These are phyloP conservation scores for Sarcodon aspratus DNA, from an alignment of 768 basidiomycete species.

Conservation along the genomic window DNA sequence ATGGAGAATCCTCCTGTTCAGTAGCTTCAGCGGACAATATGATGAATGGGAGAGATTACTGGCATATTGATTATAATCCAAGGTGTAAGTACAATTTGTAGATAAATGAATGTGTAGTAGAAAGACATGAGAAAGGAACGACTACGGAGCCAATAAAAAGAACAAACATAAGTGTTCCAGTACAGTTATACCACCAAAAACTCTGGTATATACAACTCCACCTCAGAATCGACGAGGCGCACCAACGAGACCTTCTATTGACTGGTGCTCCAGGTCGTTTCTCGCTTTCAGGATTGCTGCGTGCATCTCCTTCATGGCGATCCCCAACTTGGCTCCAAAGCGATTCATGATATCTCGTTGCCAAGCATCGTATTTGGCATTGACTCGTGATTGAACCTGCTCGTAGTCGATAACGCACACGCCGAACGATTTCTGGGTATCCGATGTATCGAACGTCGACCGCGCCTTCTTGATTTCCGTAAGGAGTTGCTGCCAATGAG, in stretches of 20 bases:
- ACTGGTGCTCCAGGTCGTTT: constrained; percentile 92
- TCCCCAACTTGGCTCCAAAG: constrained; percentile 88
- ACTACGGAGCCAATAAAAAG: no score
- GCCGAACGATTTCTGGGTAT: constrained; percentile 85
- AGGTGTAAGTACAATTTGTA: no score
- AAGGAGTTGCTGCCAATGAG: constrained; percentile 90
- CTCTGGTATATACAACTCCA: no score
- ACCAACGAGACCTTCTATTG: constrained; percentile 81
- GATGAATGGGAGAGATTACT: no score
- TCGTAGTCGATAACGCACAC: constrained; percentile 96
- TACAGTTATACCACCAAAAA: no score
- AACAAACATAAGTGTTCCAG: no score
- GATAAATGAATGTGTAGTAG: no score
- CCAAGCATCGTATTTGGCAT: constrained; percentile 98
- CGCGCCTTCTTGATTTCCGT: constrained; percentile 96
- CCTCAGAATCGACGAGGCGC: constrained; percentile 19
- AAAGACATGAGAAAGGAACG: no score
- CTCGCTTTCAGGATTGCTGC: constrained; percentile 85
- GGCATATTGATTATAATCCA: no score
- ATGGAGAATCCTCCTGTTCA: no score
- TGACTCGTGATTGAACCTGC: constrained; percentile 94
- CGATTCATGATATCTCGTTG: constrained; percentile 88
- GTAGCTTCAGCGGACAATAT: no score
- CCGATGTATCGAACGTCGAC: constrained; percentile 93
- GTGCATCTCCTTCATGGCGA: constrained; percentile 97